Base-by-base conservation (phyloP, 2,329 filamentous ascomycete species). In the Xylariomycetidae sp. region DNA sequence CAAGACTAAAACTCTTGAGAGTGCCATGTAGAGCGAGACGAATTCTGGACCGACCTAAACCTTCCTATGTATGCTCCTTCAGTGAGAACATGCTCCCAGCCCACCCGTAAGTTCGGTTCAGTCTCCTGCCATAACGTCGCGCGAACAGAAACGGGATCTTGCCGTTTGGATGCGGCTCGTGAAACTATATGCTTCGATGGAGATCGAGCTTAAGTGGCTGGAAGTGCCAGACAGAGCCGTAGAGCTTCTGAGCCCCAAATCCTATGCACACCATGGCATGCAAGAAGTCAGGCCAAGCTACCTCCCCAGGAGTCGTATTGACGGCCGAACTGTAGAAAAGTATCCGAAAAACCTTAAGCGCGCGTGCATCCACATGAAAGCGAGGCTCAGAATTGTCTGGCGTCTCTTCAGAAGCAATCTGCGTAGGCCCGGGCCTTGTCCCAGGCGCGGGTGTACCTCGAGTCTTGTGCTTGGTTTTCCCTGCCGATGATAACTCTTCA, bases 181-280 rank as follows among this genome's bases (percentile, higher is more conserved):
- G 74, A 40, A 80, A 75, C 34, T 77, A 70, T 19, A 81, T 80
- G 16, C 63, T 66, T 4, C 67, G 53, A 25, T 66, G 57, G 0
- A 66, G 58, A 33, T 68, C 61, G 15, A 65, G 38, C 4, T 49
- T 49, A n/a, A n/a, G n/a, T 4, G 69, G 69, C 11, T 57, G 61
- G 40, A 81, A 81, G 9, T 77, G 70, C 77, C 77, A 82, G 0
- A 70, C 69, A 1, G 72, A 80, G 0, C 75, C 74, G 38, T 78
- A 77, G 0, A 80, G 59, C 53, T 82, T 80, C 52, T 75, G 57
- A 0, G 64, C 63, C 0, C 46, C 38, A 33, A 81, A 78, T 0
- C 74, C 76, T 0, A 62, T 59, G 0, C 58, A 57, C 0, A 45
- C 41, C 66, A 79, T 69, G 0, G 72, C 72, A 37, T 68, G 64